A percentile compares a stretch with the other conserved stretches of the same genome.
phyloP scores from a whole-genome alignment of 176 grass and related monocot genomes.

The sorghum (Sorghum bicolor) region DNA sequence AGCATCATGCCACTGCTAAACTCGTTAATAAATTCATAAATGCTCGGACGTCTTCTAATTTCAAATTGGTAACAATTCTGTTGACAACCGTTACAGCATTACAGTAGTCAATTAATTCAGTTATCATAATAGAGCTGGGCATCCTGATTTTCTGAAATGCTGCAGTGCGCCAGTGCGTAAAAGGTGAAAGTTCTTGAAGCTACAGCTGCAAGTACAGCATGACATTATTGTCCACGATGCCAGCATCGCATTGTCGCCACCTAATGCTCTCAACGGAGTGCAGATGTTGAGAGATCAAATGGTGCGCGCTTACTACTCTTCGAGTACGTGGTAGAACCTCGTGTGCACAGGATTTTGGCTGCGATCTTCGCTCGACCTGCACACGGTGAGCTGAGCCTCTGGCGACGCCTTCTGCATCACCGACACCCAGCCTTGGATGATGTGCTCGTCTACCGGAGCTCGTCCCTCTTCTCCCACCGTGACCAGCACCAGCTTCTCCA shows the following conservation, averaged over 20 bases:
- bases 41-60: background rate
- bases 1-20: background rate
- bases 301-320: background rate
- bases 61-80: background rate
- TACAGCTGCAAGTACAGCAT: background rate
- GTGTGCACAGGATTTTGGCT: slow-evolving; percentile 22
- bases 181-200: no score
- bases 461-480: background rate
- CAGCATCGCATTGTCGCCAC: no score
- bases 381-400: slow-evolving; percentile 19
- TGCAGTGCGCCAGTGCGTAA: no score
- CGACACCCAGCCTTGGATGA: slow-evolving; percentile 24
- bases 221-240: no score
- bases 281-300: background rate
- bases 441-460: background rate
- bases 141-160: no score
- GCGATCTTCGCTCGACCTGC: slow-evolving; percentile 21
- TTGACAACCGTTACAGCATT: no score
- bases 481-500: slow-evolving; percentile 53
- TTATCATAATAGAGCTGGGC: no score
- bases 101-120: no score
- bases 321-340: background rate
- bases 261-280: no score
- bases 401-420: slow-evolving; percentile 27
- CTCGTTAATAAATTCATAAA: background rate